phyloP scores from a whole-genome alignment of 495 filamentous ascomycete genomes.

The Cudoniella acicularis region DNA sequence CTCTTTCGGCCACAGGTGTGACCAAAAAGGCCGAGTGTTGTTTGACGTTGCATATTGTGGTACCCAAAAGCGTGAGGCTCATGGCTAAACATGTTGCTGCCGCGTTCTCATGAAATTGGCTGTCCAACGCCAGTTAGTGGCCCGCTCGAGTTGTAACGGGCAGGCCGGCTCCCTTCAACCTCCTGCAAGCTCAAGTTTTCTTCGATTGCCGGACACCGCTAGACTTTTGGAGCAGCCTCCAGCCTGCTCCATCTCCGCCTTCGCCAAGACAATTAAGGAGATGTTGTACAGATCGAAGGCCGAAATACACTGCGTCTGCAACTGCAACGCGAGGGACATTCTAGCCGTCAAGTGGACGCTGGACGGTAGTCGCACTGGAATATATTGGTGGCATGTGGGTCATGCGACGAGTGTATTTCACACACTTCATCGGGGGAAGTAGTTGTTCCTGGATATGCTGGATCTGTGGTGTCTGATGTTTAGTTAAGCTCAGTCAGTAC shows the following conservation, averaged over 20 bases:
- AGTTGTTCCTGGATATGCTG: no score
- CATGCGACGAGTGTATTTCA: background rate
- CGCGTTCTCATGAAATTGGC: background rate
- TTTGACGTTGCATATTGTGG: background rate
- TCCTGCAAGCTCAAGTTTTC: no score
- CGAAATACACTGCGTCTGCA: background rate
- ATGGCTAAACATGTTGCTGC: background rate
- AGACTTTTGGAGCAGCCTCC: no score
- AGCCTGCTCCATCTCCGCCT: background rate
- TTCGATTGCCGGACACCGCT: no score
- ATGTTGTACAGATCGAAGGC: background rate
- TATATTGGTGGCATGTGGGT: slow-evolving; percentile 3
- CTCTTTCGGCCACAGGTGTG: background rate
- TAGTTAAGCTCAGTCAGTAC: no score
- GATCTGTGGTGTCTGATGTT: background rate
- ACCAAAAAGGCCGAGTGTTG: background rate
- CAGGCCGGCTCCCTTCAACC: no score
- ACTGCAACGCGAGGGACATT: background rate
- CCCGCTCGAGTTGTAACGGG: background rate
- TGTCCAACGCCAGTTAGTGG: background rate
- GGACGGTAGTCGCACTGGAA: background rate
- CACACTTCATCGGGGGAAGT: background rate
- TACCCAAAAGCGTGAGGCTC: background rate
- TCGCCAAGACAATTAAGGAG: background rate
- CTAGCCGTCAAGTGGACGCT: background rate